A percentile compares a stretch with the other conserved stretches of the same genome.
Conservation (phyloP, 2,329 filamentous ascomycete species). For the Fusarium nurragi region DNA sequence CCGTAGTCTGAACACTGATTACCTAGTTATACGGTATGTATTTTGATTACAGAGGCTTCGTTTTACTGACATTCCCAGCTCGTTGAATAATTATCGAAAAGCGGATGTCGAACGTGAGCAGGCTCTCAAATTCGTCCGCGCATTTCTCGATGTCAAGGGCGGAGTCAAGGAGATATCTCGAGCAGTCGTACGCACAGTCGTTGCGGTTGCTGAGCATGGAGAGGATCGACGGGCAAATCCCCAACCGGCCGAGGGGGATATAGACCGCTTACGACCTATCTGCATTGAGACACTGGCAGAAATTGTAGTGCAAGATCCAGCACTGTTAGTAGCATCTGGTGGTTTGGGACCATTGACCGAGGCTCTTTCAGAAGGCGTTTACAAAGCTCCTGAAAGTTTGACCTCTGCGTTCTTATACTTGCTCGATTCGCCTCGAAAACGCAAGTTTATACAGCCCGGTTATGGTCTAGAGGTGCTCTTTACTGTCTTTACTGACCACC, state of each 20-base stretch:
- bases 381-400: constrained; percentile 91
- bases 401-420: constrained; percentile 89
- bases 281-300: constrained; percentile 93
- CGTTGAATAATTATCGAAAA: constrained; percentile 93
- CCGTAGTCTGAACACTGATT: constrained; percentile 87
- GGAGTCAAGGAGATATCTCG: constrained; percentile 88
- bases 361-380: constrained; percentile 87
- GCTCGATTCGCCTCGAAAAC: constrained; percentile 81
- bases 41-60: too few species aligned
- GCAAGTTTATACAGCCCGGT: constrained; percentile 85
- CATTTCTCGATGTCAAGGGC: constrained; percentile 94
- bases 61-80: constrained; percentile 56
- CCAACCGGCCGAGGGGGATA: constrained; percentile 69
- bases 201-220: constrained; percentile 86
- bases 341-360: constrained; percentile 91
- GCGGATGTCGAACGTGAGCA: constrained; percentile 98
- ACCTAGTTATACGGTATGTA: constrained; percentile 77
- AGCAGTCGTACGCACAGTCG: constrained; percentile 86
- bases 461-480: constrained; percentile 91
- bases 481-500: constrained; percentile 89
- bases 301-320: constrained; percentile 86
- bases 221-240: constrained; percentile 90
- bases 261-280: constrained; percentile 88
- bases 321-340: constrained; percentile 81
- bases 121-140: constrained; percentile 93